phyloP scores from a whole-genome alignment of 2,329 filamentous ascomycete genomes.

The Diaporthe velutina region DNA sequence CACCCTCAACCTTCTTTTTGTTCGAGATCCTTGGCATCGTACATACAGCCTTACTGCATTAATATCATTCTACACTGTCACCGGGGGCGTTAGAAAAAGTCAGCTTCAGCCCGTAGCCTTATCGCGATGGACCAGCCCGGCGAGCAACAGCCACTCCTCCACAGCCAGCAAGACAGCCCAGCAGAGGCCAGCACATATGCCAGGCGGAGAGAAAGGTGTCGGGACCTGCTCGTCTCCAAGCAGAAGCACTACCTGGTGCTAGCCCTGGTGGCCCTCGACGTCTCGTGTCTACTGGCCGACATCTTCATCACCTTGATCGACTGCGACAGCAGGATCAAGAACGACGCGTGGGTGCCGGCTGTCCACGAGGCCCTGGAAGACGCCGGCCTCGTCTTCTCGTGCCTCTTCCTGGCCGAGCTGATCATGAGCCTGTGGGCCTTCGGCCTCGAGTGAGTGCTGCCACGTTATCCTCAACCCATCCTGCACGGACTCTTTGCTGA shows the following conservation, averaged over 20 bases:
- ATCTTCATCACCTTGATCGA: conserved; percentile 63
- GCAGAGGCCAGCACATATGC: conserved; percentile 28
- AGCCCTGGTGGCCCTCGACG: conserved; percentile 59
- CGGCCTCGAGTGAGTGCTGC: conserved; percentile 64
- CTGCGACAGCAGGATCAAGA: conserved; percentile 57
- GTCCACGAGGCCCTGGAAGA: conserved; percentile 59
- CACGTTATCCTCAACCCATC: conserved; percentile 10
- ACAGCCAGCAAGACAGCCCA: conserved; percentile 9
- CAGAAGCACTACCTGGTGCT: conserved; percentile 61
- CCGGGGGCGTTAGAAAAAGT: neutral
- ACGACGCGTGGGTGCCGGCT: conserved; percentile 56
- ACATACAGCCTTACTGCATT: neutral
- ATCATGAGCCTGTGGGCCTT: conserved; percentile 71
- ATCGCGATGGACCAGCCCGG: conserved; percentile 30
- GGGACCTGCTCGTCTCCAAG: conserved; percentile 42
- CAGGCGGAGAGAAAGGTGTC: conserved; percentile 23
- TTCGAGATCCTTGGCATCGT: neutral
- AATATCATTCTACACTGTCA: neutral
- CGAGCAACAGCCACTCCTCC: conserved; percentile 38
- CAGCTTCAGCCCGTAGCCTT: neutral
- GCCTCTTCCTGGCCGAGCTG: conserved; percentile 75
- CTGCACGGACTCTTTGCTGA: conserved; percentile 3
- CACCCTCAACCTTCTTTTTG: neutral
- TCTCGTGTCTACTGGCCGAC: conserved; percentile 59
- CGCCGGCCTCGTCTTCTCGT: conserved; percentile 71